Evolutionary conservation across 129 eudicot species (phyloP), one percentile per base, ranked within the genome.

Genomic region (Erigeron canadensis): DNA sequence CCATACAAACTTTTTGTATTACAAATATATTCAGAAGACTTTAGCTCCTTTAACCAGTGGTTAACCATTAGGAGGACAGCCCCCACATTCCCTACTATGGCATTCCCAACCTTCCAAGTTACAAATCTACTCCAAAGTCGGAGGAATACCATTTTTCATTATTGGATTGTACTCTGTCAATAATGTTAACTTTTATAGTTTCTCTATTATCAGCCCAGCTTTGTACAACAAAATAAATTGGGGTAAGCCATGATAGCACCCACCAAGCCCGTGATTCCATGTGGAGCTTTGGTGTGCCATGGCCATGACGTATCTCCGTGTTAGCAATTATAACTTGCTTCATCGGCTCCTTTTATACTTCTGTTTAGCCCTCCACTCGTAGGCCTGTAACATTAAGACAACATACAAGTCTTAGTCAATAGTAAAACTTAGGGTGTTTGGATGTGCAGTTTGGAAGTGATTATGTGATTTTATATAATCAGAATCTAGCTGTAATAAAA

Each of bases 301-400:
- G 58, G 19, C 12, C 54, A 45, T 55, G 71, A 21, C 28, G 6
- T 54, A 65, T 50, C 53, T 4, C 66, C 34, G 59, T 8, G 44
- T 43, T n/a, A 12, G 11, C 65, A 18, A 11, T 41, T 34, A 46
- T 60, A 41, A 21, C 8, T 38, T 54, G 58, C 65, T 65, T 75
- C 66, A 75, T 28, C 57, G 28, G 44, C 79, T 53, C 47, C 82
- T 76, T 80, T 78, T 66, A 64, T 62, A 28, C 63, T 73, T 77
- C 79, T 73, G 72, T 57, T 82, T 75, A 82, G 75, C 80, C 97
- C 97, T 80, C 97, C 97, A 41, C 91, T 91, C 1, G 97, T 88
- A 38, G 97, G 97, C 89, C 97, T 87, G 66, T 55, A 68, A 9
- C 17, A 55, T 68, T 13, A 22, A 54, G 48, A 61, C 37, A 39